Conservation (phyloP, 257 asterid genomes). For the Capsicum pubescens region DNA sequence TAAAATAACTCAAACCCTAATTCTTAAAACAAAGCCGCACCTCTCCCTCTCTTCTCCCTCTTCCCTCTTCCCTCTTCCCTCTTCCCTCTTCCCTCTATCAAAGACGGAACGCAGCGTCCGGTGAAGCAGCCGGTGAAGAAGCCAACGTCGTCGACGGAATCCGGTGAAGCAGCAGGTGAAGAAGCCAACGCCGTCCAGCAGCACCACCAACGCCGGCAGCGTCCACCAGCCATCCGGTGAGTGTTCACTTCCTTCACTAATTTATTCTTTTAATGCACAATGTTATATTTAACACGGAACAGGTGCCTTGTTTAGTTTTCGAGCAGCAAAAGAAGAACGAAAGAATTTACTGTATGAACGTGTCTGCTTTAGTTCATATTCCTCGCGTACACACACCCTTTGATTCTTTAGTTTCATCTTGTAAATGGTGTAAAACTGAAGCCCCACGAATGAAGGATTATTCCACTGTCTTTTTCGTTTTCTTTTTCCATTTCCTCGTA, state of each 20-base stretch:
- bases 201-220: too few species aligned
- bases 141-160: too few species aligned
- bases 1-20: too few species aligned
- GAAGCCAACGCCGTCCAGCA: too few species aligned
- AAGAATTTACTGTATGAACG: constrained; percentile 26
- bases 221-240: too few species aligned
- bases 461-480: neutral
- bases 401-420: constrained; percentile 32
- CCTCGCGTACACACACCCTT: constrained; percentile 11
- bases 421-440: constrained; percentile 44
- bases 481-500: constrained; percentile 19
- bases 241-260: constrained; percentile 29
- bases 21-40: too few species aligned
- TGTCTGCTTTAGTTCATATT: constrained; percentile 33
- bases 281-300: constrained; percentile 37
- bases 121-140: too few species aligned
- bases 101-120: too few species aligned
- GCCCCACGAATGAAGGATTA: constrained; percentile 29
- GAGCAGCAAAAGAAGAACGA: constrained; percentile 33
- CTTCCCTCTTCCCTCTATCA: too few species aligned
- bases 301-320: constrained; percentile 41
- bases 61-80: too few species aligned
- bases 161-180: too few species aligned
- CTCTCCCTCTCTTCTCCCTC: too few species aligned
- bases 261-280: constrained; percentile 39